These are phyloP conservation scores for Sarcomyxa edulis DNA, from an alignment of 768 basidiomycete species.

Conservation along the genomic window DNA sequence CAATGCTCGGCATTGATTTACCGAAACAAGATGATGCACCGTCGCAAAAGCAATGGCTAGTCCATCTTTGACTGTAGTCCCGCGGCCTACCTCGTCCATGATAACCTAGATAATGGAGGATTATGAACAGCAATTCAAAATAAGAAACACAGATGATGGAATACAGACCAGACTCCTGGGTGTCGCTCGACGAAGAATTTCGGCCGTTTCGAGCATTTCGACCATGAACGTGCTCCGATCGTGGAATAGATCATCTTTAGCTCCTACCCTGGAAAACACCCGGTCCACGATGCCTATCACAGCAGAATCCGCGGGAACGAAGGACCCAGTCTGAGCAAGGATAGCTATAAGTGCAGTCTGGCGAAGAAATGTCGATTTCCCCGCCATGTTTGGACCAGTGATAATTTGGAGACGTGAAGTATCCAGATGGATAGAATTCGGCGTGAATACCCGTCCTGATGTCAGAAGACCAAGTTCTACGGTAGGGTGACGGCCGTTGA, in stretches of 20 bases:
- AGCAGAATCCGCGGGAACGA: constrained; percentile 85
- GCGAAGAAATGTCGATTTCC: constrained; percentile 89
- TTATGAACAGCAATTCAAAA: constrained; percentile 2
- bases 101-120: constrained; percentile 59
- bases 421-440: constrained; percentile 72
- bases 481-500: constrained; percentile 85
- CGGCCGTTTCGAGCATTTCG: constrained; percentile 94
- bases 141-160: background rate
- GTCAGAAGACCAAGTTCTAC: constrained; percentile 84
- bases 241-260: constrained; percentile 90
- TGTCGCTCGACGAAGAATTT: constrained; percentile 84
- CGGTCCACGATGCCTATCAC: constrained; percentile 83
- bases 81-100: constrained; percentile 99
- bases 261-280: constrained; percentile 91
- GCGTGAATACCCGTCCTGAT: constrained; percentile 72
- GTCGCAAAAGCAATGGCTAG: constrained; percentile 92
- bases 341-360: constrained; percentile 88
- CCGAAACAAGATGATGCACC: constrained; percentile 70
- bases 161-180: constrained; percentile 68
- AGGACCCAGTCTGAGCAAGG: constrained; percentile 89
- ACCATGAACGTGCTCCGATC: constrained; percentile 98
- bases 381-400: constrained; percentile 95
- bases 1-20: constrained; percentile 75
- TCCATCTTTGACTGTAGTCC: constrained; percentile 90
- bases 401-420: constrained; percentile 70